phyloP scores from a whole-genome alignment of 495 filamentous ascomycete species.

The Coniosporium apollinis region DNA sequence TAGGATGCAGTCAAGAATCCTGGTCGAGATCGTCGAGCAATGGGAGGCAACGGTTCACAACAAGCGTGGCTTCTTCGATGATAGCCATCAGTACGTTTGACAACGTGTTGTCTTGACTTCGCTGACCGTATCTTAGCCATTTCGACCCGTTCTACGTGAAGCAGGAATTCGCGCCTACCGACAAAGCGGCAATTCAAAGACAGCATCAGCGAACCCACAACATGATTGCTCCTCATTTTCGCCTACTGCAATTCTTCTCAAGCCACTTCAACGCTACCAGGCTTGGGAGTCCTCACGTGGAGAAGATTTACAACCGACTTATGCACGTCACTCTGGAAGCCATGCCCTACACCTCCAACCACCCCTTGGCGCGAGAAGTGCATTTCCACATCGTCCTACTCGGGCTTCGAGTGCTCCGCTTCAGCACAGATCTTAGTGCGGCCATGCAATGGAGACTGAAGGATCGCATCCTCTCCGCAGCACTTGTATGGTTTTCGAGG shows the following conservation, averaged over 20 bases:
- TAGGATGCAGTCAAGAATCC: constrained; percentile 60
- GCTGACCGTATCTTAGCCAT: constrained; percentile 29
- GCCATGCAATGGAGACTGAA: constrained; percentile 60
- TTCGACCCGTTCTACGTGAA: constrained; percentile 77
- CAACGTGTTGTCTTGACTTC: constrained; percentile 16
- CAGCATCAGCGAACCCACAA: constrained; percentile 63
- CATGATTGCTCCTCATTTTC: constrained; percentile 67
- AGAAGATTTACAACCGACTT: constrained; percentile 63
- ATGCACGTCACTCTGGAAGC: constrained; percentile 57
- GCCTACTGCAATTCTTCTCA: constrained; percentile 71
- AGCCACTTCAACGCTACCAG: constrained; percentile 89
- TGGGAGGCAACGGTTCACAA: constrained; percentile 73
- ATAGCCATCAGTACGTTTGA: constrained; percentile 39
- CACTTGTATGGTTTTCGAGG: constrained; percentile 71
- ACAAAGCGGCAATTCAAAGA: constrained; percentile 55
- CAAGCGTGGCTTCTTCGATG: constrained; percentile 64
- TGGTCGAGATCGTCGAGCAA: constrained; percentile 65
- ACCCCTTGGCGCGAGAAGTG: constrained; percentile 79
- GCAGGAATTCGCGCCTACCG: constrained; percentile 83
- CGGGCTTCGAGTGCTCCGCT: constrained; percentile 54
- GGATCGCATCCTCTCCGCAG: constrained; percentile 71
- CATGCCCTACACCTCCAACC: constrained; percentile 48
- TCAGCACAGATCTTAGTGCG: constrained; percentile 44
- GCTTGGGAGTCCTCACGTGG: constrained; percentile 59
- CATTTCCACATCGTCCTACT: constrained; percentile 78